phyloP scores from a whole-genome alignment of 257 asterid genomes.

The Parsonsia alboflavescens region DNA sequence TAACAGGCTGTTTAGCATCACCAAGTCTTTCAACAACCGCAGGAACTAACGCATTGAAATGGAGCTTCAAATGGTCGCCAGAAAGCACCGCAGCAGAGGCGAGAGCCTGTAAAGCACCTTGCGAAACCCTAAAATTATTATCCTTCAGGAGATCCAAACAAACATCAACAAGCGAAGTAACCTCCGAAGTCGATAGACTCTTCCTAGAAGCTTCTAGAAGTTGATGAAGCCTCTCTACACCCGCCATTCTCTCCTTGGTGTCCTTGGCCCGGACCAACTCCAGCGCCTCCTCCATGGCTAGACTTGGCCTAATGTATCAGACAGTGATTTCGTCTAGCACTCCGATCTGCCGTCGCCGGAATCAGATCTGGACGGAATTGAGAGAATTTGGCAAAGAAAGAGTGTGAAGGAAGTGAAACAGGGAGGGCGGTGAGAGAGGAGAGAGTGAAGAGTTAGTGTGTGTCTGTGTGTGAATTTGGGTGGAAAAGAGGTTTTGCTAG shows the following conservation, averaged over 20 bases:
- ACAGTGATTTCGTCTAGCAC: slow-evolving; percentile 19
- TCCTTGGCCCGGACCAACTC: slow-evolving; percentile 96
- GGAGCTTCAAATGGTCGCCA: slow-evolving; percentile 96
- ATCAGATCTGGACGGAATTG: slow-evolving; percentile 32
- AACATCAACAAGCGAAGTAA: slow-evolving; percentile 77
- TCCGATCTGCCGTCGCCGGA: slow-evolving; percentile 47
- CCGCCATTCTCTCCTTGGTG: slow-evolving; percentile 99
- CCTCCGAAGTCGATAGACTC: slow-evolving; percentile 69
- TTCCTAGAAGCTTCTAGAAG: slow-evolving; percentile 85
- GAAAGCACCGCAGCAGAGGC: slow-evolving; percentile 95
- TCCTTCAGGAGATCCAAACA: slow-evolving; percentile 96
- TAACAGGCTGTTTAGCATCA: slow-evolving; percentile 89
- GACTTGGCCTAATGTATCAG: neutral
- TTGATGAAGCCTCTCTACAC: slow-evolving; percentile 89
- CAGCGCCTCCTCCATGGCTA: slow-evolving; percentile 87
- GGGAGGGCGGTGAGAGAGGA: slow-evolving; percentile 13
- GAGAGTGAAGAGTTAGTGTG: slow-evolving; percentile 24
- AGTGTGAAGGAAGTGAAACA: slow-evolving; percentile 16
- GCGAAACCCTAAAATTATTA: slow-evolving; percentile 88
- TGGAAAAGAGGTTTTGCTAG: slow-evolving; percentile 28
- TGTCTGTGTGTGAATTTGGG: slow-evolving; percentile 18
- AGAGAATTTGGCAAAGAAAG: slow-evolving; percentile 1
- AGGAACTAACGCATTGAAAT: slow-evolving; percentile 88
- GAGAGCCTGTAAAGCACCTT: slow-evolving; percentile 92
- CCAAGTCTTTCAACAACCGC: slow-evolving; percentile 93